These are phyloP conservation scores for Patellifolia procumbens DNA, from an alignment of 179 eudicot genomes.

Conservation along the genomic window DNA sequence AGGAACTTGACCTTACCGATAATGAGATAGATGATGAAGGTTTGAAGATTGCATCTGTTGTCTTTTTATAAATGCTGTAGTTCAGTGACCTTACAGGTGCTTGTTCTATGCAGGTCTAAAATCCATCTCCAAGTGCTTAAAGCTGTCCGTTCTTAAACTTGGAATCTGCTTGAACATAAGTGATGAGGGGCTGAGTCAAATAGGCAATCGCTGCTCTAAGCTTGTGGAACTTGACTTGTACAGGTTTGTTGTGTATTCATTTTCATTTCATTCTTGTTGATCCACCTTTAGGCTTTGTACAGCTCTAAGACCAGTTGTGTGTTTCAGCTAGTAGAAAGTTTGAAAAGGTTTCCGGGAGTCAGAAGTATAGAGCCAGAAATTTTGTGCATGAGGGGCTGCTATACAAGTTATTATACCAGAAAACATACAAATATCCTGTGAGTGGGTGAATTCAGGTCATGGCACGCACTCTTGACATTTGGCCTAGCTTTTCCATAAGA, in stretches of 20 bases:
- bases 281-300: neutral
- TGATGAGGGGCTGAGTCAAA: slow-evolving; percentile 63
- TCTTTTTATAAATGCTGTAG: neutral
- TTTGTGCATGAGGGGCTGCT: neutral
- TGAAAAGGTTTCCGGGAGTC: neutral
- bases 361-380: neutral
- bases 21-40: slow-evolving; percentile 90
- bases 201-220: slow-evolving; percentile 72
- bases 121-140: slow-evolving; percentile 79
- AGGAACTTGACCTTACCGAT: slow-evolving; percentile 93
- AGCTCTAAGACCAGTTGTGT: neutral
- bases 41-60: slow-evolving; percentile 19
- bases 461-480: neutral
- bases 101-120: slow-evolving; percentile 57
- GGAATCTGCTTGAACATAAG: slow-evolving; percentile 85
- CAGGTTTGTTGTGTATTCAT: slow-evolving; percentile 47
- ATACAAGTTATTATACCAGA: neutral
- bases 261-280: neutral
- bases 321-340: neutral
- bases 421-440: neutral
- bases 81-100: slow-evolving; percentile 14
- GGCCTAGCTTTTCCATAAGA: neutral
- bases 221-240: slow-evolving; percentile 84
- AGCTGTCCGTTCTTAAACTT: slow-evolving; percentile 62
- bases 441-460: too few relatives aligned